phyloP scores from a whole-genome alignment of 1,284 basidiomycete genomes.

The Thecaphora thlaspeos region DNA sequence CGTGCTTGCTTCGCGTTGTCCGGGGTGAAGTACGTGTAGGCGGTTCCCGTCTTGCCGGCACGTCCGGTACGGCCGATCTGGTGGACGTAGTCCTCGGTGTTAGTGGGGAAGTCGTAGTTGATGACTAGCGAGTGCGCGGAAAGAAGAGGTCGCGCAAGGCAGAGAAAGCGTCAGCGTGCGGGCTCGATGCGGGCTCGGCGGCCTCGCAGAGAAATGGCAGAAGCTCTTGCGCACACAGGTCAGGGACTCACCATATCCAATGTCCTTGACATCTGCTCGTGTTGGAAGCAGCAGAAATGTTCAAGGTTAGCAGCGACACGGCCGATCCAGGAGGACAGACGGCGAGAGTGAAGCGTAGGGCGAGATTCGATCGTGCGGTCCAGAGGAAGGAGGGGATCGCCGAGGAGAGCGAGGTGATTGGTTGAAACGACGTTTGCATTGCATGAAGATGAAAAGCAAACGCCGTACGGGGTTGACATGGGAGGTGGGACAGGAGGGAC shows the following conservation, averaged over 20 bases:
- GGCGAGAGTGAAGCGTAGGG: no score
- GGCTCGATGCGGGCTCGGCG: no score
- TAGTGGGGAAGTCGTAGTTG: constrained; percentile 96
- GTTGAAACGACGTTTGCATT: constrained; percentile 46
- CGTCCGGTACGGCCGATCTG: constrained; percentile 79
- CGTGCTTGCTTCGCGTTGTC: constrained; percentile 90
- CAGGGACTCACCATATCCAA: constrained; percentile 86
- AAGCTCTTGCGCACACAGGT: no score
- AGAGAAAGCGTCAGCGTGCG: no score
- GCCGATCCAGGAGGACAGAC: background rate
- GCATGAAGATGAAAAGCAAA: constrained; percentile 41
- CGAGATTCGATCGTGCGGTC: no score
- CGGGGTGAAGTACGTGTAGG: constrained; percentile 85
- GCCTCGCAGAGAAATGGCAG: no score
- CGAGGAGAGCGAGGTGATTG: constrained; percentile 3
- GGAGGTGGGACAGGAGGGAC: constrained; percentile 4
- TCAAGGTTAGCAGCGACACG: background rate
- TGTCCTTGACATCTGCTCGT: constrained; percentile 83
- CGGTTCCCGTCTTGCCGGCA: constrained; percentile 72
- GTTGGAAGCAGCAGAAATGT: no score
- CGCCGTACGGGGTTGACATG: constrained; percentile 26
- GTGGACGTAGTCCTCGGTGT: constrained; percentile 90
- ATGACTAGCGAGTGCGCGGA: constrained; percentile 26
- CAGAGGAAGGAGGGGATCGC: no score
- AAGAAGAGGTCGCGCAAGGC: background rate